Evolutionary conservation across 768 basidiomycete species (phyloP).

Genomic region (Brasilioporus rufonigricans): DNA sequence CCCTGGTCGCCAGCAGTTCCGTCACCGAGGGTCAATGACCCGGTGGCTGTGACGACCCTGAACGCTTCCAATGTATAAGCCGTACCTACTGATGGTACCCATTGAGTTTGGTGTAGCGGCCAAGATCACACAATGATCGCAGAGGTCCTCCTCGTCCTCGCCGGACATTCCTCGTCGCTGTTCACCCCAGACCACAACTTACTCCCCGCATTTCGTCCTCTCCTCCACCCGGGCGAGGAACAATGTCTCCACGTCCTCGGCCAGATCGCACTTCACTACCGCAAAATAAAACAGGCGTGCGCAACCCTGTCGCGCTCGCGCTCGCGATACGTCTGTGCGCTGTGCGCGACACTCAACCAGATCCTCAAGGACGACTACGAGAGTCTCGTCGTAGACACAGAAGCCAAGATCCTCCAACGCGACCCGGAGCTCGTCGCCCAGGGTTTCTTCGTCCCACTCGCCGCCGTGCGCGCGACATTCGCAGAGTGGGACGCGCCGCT

Average conservation of each 20-base stretch:
- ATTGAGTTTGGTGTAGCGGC: too few species aligned
- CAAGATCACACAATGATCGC: too few species aligned
- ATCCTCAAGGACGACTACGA: conserved; percentile 83
- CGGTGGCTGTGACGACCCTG: conserved; percentile 8
- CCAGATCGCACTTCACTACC: conserved; percentile 71
- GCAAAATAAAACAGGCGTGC: conserved; percentile 63
- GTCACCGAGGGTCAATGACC: too few species aligned
- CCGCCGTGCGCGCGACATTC: conserved; percentile 79
- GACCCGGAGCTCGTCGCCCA: conserved; percentile 77
- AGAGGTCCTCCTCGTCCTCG: conserved; percentile 82
- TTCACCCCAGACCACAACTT: conserved; percentile 61
- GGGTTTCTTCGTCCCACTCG: conserved; percentile 82
- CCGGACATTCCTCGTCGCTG: conserved; percentile 84
- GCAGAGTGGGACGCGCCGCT: conserved; percentile 88
- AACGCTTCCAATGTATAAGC: too few species aligned
- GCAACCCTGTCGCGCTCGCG: conserved; percentile 49
- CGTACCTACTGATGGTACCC: too few species aligned
- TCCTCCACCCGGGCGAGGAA: conserved; percentile 88
- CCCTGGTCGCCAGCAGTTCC: neutral
- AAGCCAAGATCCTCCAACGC: conserved; percentile 71
- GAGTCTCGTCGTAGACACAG: conserved; percentile 72
- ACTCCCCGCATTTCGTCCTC: conserved; percentile 60
- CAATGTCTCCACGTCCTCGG: conserved; percentile 81
- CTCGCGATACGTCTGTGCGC: conserved; percentile 76
- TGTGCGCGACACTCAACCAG: conserved; percentile 69